These are phyloP conservation scores for Xeromyces bisporus DNA, from an alignment of 495 filamentous ascomycete genomes.

Conservation along the genomic window DNA sequence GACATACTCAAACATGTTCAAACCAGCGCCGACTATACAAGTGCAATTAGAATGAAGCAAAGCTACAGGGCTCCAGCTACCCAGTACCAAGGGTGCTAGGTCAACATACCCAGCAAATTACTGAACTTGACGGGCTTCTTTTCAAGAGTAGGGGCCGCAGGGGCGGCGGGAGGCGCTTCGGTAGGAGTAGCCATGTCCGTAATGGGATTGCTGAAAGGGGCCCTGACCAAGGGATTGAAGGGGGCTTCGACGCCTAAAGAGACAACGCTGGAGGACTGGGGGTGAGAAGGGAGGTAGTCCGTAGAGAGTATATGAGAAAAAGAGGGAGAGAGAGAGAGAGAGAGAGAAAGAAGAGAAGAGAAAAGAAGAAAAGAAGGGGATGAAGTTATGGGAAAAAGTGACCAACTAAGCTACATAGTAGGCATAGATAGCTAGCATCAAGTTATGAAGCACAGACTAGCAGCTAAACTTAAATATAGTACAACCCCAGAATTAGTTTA, in stretches of 20 bases:
- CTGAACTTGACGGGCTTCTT: conserved; percentile 99
- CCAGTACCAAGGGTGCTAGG: too few species aligned
- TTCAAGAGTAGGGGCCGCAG: conserved; percentile 42
- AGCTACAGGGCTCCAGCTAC: too few species aligned
- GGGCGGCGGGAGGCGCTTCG: conserved; percentile 35
- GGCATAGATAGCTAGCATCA: too few species aligned
- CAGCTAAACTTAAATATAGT: too few species aligned
- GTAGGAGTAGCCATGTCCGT: conserved; percentile 33
- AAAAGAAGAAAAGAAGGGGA: conserved; percentile 4
- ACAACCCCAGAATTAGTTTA: too few species aligned
- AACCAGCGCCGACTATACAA: conserved; percentile 67
- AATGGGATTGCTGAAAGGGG: conserved; percentile 39
- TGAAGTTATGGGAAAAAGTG: conserved; percentile 1
- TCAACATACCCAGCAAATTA: conserved; percentile 62
- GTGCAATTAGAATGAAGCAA: too few species aligned
- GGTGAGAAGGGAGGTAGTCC: too few species aligned
- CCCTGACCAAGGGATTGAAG: conserved; percentile 82
- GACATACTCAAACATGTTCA: conserved; percentile 92
- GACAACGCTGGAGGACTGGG: too few species aligned
- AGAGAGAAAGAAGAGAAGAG: conserved; percentile 9
- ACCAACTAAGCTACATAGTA: conserved; percentile 14
- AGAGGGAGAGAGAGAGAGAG: too few species aligned
- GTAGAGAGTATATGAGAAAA: too few species aligned
- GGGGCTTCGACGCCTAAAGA: conserved; percentile 59
- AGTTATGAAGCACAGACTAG: too few species aligned